Evolutionary conservation across 805 yeast genomes (phyloP).

Genomic region (Yamadazyma scolyti): DNA sequence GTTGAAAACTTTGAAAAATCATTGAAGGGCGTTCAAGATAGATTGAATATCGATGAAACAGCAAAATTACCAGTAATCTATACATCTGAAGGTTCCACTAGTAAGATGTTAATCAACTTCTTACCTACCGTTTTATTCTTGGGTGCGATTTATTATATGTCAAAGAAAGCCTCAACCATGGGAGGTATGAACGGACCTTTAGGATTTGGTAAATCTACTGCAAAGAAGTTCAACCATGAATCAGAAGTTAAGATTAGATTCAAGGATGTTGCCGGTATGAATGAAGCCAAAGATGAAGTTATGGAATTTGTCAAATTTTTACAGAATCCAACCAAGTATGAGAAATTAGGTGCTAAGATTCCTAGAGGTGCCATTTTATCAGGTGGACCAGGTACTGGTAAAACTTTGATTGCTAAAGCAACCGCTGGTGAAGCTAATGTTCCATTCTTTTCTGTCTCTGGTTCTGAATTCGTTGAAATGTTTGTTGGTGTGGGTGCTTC

Average conservation of each 20-base stretch:
- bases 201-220: slow-evolving; percentile 74
- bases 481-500: slow-evolving; percentile 96
- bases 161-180: slow-evolving; percentile 51
- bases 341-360: slow-evolving; percentile 85
- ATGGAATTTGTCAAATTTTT: slow-evolving; percentile 92
- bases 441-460: slow-evolving; percentile 86
- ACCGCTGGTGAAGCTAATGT: slow-evolving; percentile 97
- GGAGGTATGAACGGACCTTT: slow-evolving; percentile 52
- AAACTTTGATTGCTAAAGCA: slow-evolving; percentile 86
- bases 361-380: slow-evolving; percentile 93
- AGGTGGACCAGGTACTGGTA: slow-evolving; percentile 98
- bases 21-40: slow-evolving; percentile 71
- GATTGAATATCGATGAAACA: slow-evolving; percentile 54
- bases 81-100: slow-evolving; percentile 63
- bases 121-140: slow-evolving; percentile 86
- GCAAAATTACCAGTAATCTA: slow-evolving; percentile 81
- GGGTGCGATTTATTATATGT: slow-evolving; percentile 84
- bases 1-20: slow-evolving; percentile 83
- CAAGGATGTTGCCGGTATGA: slow-evolving; percentile 91
- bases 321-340: slow-evolving; percentile 81
- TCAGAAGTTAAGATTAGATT: slow-evolving; percentile 78
- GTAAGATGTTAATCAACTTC: slow-evolving; percentile 64
- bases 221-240: slow-evolving; percentile 78
- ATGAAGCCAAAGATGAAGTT: slow-evolving; percentile 90
- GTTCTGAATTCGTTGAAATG: slow-evolving; percentile 96